phyloP scores from a whole-genome alignment of 176 grass and related monocot species.

The Avena sativa region DNA sequence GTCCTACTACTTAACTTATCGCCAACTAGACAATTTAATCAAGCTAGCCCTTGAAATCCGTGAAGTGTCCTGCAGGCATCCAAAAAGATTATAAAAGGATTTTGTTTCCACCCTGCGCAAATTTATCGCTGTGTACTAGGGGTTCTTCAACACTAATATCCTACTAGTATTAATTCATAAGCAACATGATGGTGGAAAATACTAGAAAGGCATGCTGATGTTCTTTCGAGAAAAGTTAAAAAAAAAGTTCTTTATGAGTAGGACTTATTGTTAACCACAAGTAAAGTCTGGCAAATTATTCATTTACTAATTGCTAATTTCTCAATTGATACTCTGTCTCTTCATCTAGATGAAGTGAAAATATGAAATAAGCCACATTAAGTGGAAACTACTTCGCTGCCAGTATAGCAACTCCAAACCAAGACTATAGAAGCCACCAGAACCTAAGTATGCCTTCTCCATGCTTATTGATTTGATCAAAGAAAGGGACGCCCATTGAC shows the following conservation, averaged over 20 bases:
- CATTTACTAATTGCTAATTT: not conserved
- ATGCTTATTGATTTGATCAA: constrained; percentile 19
- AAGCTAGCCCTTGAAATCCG: not conserved
- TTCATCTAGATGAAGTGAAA: not conserved
- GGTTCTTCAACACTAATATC: not conserved
- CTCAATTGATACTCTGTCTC: not conserved
- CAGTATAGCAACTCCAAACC: constrained; percentile 11
- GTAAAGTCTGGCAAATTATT: not conserved
- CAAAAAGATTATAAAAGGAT: not conserved
- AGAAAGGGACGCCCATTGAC: not conserved
- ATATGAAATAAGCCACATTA: not conserved
- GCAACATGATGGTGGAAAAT: not conserved
- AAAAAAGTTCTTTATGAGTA: not conserved
- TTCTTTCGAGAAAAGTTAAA: not conserved
- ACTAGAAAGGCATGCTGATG: not conserved
- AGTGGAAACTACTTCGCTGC: not conserved
- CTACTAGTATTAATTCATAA: not conserved
- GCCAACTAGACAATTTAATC: not conserved
- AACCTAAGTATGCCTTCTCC: not conserved
- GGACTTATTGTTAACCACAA: not conserved
- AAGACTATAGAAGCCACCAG: not conserved
- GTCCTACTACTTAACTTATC: not conserved
- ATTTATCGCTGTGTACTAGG: not conserved
- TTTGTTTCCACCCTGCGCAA: not conserved
- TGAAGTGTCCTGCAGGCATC: not conserved